These are phyloP conservation scores for Purpureocillium lavendulum DNA, from an alignment of 2,329 filamentous ascomycete genomes.

Conservation along the genomic window DNA sequence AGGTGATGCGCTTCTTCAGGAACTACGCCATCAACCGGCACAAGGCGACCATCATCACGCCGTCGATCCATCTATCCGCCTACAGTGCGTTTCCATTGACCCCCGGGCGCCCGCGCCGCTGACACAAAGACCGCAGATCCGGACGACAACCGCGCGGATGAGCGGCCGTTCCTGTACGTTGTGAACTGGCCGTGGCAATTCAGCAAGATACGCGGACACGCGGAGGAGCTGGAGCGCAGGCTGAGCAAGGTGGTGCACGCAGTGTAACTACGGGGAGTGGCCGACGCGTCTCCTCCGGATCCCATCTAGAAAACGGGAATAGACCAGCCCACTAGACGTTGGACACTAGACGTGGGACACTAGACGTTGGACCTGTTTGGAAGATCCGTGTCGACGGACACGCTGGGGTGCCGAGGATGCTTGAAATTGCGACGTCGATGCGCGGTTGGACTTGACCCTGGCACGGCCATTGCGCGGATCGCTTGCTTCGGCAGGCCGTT, in stretches of 20 bases:
- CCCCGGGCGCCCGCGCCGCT: neutral
- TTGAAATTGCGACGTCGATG: too few relatives aligned
- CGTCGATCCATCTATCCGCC: conserved; percentile 36
- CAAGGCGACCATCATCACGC: conserved; percentile 54
- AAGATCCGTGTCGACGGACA: too few relatives aligned
- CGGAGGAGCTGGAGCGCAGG: conserved; percentile 21
- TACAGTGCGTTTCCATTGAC: neutral
- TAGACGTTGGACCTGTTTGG: too few relatives aligned
- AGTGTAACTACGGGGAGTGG: too few relatives aligned
- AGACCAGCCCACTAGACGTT: too few relatives aligned
- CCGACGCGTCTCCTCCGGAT: too few relatives aligned
- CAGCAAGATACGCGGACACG: conserved; percentile 29
- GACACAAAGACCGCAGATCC: conserved; percentile 10
- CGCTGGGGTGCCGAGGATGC: too few relatives aligned
- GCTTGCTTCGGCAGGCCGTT: too few relatives aligned
- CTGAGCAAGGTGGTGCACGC: neutral
- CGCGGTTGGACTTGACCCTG: too few relatives aligned
- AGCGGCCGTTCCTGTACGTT: conserved; percentile 32
- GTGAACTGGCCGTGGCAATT: conserved; percentile 30
- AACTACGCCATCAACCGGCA: conserved; percentile 56
- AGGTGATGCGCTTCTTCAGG: conserved; percentile 32
- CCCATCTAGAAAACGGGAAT: too few relatives aligned
- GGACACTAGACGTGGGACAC: too few relatives aligned
- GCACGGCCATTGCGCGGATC: too few relatives aligned
- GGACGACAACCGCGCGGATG: conserved; percentile 30